Conservation (phyloP, 2,329 filamentous ascomycete species). For the Colletotrichum graminicola region DNA sequence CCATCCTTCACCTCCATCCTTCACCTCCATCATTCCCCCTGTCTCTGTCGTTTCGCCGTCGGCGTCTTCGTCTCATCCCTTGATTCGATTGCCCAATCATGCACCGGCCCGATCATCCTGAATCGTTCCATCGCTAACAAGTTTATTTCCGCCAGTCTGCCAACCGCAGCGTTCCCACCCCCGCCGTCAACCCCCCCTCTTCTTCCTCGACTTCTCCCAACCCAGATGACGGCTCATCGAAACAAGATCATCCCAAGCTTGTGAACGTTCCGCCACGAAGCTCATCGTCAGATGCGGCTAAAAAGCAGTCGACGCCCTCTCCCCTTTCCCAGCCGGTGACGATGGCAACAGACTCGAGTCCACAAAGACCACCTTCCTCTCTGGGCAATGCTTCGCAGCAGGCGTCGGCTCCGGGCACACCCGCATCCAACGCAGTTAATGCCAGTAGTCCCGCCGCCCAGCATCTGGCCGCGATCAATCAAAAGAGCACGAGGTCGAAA, state of each 20-base stretch:
- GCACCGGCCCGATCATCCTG: slow-evolving; percentile 45
- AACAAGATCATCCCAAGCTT: slow-evolving; percentile 66
- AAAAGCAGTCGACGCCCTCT: slow-evolving; percentile 76
- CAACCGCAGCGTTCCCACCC: slow-evolving; percentile 68
- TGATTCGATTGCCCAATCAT: slow-evolving; percentile 59
- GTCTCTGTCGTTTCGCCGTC: background rate
- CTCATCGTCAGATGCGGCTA: slow-evolving; percentile 75
- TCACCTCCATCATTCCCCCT: background rate
- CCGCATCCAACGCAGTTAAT: slow-evolving; percentile 49
- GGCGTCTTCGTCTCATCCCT: slow-evolving; percentile 27
- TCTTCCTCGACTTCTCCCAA: slow-evolving; percentile 61
- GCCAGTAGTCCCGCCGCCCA: slow-evolving; percentile 79
- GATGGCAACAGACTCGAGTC: slow-evolving; percentile 67
- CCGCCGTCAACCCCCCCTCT: slow-evolving; percentile 67
- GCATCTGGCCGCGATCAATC: slow-evolving; percentile 87
- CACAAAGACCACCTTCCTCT: slow-evolving; percentile 57
- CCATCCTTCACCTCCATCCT: background rate
- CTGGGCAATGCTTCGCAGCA: slow-evolving; percentile 49
- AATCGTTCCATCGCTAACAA: slow-evolving; percentile 60
- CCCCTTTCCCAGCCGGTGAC: slow-evolving; percentile 79
- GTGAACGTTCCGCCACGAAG: slow-evolving; percentile 72
- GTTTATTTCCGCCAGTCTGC: slow-evolving; percentile 64
- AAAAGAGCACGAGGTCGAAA: slow-evolving; percentile 81
- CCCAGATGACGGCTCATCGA: slow-evolving; percentile 60
- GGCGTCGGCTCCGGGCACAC: slow-evolving; percentile 49